These are phyloP conservation scores for Pseudogymnoascus sp. DNA, from an alignment of 2,329 filamentous ascomycete species.

Conservation along the genomic window DNA sequence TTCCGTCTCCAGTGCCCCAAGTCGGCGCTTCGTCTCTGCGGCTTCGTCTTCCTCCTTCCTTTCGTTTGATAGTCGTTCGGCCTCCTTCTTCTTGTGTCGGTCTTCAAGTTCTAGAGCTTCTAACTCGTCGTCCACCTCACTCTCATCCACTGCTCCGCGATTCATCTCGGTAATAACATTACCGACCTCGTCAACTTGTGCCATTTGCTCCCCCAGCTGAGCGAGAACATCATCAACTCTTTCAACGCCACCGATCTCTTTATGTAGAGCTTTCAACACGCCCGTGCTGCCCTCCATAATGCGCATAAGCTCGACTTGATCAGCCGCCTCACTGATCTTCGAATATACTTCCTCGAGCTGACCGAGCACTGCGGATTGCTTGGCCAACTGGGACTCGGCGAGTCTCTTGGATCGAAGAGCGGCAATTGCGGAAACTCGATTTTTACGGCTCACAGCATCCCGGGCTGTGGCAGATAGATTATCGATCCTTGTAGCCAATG, in stretches of 20 bases:
- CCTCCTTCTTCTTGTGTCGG: conserved; percentile 36
- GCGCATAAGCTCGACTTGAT: conserved; percentile 74
- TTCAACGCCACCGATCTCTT: conserved; percentile 67
- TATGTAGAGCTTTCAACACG: conserved; percentile 66
- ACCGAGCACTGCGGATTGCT: conserved; percentile 62
- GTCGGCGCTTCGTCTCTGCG: conserved; percentile 24
- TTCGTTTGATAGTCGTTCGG: conserved; percentile 30
- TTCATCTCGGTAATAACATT: conserved; percentile 62
- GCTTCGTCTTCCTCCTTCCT: conserved; percentile 25
- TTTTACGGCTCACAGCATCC: conserved; percentile 63
- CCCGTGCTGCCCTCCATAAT: conserved; percentile 73
- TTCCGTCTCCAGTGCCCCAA: conserved; percentile 21
- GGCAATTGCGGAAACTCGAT: conserved; percentile 66
- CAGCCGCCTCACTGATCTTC: conserved; percentile 78
- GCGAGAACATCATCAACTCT: conserved; percentile 70
- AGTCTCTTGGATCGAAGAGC: conserved; percentile 77
- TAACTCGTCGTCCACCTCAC: conserved; percentile 80
- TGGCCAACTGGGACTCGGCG: conserved; percentile 64
- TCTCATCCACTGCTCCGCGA: conserved; percentile 59
- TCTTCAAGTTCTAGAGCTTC: conserved; percentile 56
- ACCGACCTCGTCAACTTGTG: conserved; percentile 72
- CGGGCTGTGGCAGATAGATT: conserved; percentile 59
- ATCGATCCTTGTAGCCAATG: conserved; percentile 59
- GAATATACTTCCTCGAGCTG: conserved; percentile 77
- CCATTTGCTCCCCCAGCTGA: conserved; percentile 70